Evolutionary conservation across 169 alveolate genomes (phyloP).

Genomic region (Eimeria necatrix): DNA sequence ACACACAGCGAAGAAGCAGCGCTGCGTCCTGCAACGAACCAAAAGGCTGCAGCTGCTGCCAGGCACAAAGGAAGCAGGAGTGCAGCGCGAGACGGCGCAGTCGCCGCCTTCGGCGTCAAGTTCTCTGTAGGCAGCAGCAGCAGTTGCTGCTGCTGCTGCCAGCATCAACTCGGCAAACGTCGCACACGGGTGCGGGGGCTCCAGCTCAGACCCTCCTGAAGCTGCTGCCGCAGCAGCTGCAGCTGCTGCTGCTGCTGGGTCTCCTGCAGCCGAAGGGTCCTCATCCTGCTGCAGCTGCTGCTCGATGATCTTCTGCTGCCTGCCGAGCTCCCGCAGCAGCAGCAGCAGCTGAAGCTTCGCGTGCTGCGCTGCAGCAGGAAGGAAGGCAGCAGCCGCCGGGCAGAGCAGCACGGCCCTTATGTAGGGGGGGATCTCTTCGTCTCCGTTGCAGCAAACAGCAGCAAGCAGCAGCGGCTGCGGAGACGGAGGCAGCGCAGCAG

Average conservation of each 20-base stretch:
- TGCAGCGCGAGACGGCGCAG: background rate
- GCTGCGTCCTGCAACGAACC: background rate
- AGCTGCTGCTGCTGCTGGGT: background rate
- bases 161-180: constrained; percentile 17
- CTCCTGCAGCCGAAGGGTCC: background rate
- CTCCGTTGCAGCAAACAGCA: constrained; percentile 2
- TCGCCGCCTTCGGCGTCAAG: background rate
- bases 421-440: constrained; percentile 72
- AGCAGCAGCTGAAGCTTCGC: constrained; percentile 74
- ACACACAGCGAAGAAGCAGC: constrained; percentile 47
- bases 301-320: constrained; percentile 1
- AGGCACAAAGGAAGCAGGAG: constrained; percentile 21
- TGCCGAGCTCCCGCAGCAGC: background rate
- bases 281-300: constrained; percentile 1
- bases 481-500: constrained; percentile 75
- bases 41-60: constrained; percentile 59
- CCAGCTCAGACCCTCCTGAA: background rate
- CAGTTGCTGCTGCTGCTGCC: constrained; percentile 28
- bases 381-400: constrained; percentile 72
- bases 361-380: constrained; percentile 55
- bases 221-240: constrained; percentile 55
- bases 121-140: constrained; percentile 11
- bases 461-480: constrained; percentile 80
- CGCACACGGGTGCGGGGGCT: constrained; percentile 58
- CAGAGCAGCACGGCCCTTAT: constrained; percentile 76